A percentile compares a stretch with the other conserved stretches of the same genome.
phyloP scores from a whole-genome alignment of 176 grass and related monocot species.

The Aegilops sharonensis region DNA sequence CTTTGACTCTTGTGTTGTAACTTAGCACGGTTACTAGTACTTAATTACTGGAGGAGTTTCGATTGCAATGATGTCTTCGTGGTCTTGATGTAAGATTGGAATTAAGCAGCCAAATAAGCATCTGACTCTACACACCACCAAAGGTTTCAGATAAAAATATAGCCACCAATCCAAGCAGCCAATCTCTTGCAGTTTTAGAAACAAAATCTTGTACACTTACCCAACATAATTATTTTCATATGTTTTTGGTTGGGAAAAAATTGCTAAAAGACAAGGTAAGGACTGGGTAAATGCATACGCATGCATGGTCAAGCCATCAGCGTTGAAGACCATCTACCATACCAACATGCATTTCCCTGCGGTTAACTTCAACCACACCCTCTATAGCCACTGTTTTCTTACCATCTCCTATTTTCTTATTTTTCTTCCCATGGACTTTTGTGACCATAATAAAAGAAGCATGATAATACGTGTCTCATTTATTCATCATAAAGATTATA shows the following conservation, averaged over 20 bases:
- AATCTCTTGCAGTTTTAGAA: not conserved
- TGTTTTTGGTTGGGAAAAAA: not conserved
- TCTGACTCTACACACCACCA: not conserved
- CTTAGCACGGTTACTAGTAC: not conserved
- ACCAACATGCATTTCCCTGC: not conserved
- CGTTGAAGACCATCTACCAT: constrained; percentile 18
- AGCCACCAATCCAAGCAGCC: not conserved
- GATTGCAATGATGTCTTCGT: not conserved
- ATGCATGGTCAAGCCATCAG: constrained; percentile 12
- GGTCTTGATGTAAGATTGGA: not conserved
- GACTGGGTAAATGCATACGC: too few species aligned
- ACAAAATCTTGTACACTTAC: too few species aligned
- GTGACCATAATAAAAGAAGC: not conserved
- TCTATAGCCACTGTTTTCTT: too few species aligned
- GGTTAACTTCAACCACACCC: not conserved
- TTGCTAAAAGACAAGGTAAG: not conserved
- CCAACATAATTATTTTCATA: not conserved
- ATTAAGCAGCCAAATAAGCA: not conserved
- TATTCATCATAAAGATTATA: too few species aligned
- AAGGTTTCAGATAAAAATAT: too few species aligned
- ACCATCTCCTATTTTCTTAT: too few species aligned
- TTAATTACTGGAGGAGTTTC: not conserved
- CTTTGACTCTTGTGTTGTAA: constrained; percentile 35
- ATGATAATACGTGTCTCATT: too few species aligned
- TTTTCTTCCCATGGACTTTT: not conserved